Percentiles rank a stretch among this genome's conserved stretches.
Conservation (phyloP, 352 stramenopile genomes). For the Achlya hypogyna region DNA sequence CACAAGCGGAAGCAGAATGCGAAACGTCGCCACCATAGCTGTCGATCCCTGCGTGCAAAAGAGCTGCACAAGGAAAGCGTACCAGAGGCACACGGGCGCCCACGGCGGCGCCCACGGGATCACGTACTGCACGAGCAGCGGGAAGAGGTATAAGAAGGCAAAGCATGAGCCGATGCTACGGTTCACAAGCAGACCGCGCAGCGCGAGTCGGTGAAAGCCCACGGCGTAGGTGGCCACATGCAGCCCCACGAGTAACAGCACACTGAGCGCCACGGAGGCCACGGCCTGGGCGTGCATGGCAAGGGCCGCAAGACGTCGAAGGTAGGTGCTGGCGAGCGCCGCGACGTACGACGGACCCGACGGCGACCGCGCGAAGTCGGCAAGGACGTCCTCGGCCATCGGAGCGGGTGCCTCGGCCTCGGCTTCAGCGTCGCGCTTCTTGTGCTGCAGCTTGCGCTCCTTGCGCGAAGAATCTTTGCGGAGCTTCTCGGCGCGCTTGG, state of each 20-base stretch:
- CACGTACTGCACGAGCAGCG: conserved; percentile 78
- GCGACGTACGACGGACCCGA: not conserved
- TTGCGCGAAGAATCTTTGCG: not conserved
- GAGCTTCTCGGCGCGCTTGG: not conserved
- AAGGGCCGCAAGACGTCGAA: not conserved
- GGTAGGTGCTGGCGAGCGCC: not conserved
- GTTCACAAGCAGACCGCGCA: conserved; percentile 72
- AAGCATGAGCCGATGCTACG: conserved; percentile 83
- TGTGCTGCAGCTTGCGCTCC: not conserved
- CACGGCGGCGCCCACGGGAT: conserved; percentile 83
- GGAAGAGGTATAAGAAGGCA: conserved; percentile 80
- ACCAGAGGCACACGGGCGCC: conserved; percentile 84
- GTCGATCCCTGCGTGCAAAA: conserved; percentile 77
- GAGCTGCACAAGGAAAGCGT: conserved; percentile 82
- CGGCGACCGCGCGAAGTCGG: not conserved
- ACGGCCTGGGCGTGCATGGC: conserved; percentile 55
- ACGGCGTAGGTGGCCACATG: conserved; percentile 71
- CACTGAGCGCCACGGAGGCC: conserved; percentile 51
- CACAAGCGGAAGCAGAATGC: conserved; percentile 70
- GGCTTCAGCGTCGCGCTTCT: not conserved
- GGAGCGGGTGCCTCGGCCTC: not conserved
- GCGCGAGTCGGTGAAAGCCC: conserved; percentile 68
- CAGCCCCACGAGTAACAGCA: conserved; percentile 54
- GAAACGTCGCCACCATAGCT: conserved; percentile 80
- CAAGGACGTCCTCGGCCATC: not conserved